Evolutionary conservation across 2,329 filamentous ascomycete genomes (phyloP).

Genomic region (Drechslerella dactyloides): DNA sequence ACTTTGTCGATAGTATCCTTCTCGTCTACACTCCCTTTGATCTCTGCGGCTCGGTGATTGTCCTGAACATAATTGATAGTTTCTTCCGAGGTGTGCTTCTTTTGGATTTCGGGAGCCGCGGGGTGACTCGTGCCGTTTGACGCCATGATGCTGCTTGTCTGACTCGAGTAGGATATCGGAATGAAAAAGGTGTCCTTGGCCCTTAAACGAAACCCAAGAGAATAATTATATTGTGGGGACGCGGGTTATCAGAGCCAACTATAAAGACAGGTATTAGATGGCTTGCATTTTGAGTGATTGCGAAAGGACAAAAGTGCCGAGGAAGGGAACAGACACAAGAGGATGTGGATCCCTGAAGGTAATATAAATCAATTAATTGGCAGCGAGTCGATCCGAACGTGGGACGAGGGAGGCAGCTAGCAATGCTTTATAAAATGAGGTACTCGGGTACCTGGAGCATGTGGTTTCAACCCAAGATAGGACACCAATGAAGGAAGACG

Average conservation of each 20-base stretch:
- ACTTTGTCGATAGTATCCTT: conserved; percentile 39
- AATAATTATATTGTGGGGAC: not conserved
- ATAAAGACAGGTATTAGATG: conserved; percentile 1
- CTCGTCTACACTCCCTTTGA: conserved; percentile 10
- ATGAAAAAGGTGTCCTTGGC: not conserved
- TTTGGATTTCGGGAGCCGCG: conserved; percentile 32
- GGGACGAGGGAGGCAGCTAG: conserved; percentile 39
- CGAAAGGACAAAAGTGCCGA: not conserved
- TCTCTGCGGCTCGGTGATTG: conserved; percentile 9
- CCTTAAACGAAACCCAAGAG: not conserved
- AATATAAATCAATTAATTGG: conserved; percentile 5
- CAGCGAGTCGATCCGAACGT: conserved; percentile 6
- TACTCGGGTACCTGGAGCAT: conserved; percentile 3
- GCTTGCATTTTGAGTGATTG: not conserved
- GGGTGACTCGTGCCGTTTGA: conserved; percentile 1
- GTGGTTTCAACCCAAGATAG: conserved; percentile 13
- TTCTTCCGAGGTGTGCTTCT: conserved; percentile 12
- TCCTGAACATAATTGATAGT: conserved; percentile 4
- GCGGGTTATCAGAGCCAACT: conserved; percentile 1
- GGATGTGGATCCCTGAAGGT: not conserved
- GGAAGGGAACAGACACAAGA: not conserved
- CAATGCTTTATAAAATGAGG: conserved; percentile 45
- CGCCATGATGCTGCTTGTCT: conserved; percentile 13
- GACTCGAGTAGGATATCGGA: not conserved
- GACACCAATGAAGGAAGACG: not conserved